phyloP scores from a whole-genome alignment of 768 basidiomycete species.

The Boletus tomentosulus region DNA sequence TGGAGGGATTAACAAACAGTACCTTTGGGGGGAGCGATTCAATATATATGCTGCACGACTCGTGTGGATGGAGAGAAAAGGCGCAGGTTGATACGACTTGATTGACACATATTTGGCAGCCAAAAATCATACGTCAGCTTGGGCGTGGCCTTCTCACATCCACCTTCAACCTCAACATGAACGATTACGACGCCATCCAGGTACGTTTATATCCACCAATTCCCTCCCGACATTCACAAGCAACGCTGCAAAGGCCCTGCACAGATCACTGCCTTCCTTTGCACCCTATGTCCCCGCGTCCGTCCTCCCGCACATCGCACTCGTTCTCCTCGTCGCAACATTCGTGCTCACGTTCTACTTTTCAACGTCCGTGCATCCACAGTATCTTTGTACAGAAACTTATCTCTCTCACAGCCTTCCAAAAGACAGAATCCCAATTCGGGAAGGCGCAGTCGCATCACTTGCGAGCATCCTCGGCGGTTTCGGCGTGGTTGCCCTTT shows the following conservation, averaged over 20 bases:
- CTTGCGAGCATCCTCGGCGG: conserved; percentile 78
- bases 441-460: conserved; percentile 67
- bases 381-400: background rate
- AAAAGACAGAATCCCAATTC: conserved; percentile 59
- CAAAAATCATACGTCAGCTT: conserved; percentile 41
- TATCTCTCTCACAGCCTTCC: conserved; percentile 54
- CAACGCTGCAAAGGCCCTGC: conserved; percentile 46
- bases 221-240: background rate
- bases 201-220: conserved; percentile 32
- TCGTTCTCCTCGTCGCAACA: conserved; percentile 65
- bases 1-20: background rate
- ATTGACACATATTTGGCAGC: conserved; percentile 60
- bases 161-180: conserved; percentile 36
- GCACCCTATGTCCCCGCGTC: conserved; percentile 61
- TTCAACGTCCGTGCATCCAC: conserved; percentile 58
- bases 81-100: conserved; percentile 43
- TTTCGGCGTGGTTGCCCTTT: conserved; percentile 85
- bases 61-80: conserved; percentile 19
- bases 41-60: background rate
- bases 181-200: conserved; percentile 52
- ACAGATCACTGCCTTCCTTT: conserved; percentile 67
- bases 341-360: conserved; percentile 90
- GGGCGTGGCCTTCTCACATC: conserved; percentile 4
- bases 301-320: conserved; percentile 70
- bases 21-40: conserved; percentile 3